These are phyloP conservation scores for Vaccinium vitisidaea DNA, from an alignment of 148 eudicot species.

Conservation along the genomic window DNA sequence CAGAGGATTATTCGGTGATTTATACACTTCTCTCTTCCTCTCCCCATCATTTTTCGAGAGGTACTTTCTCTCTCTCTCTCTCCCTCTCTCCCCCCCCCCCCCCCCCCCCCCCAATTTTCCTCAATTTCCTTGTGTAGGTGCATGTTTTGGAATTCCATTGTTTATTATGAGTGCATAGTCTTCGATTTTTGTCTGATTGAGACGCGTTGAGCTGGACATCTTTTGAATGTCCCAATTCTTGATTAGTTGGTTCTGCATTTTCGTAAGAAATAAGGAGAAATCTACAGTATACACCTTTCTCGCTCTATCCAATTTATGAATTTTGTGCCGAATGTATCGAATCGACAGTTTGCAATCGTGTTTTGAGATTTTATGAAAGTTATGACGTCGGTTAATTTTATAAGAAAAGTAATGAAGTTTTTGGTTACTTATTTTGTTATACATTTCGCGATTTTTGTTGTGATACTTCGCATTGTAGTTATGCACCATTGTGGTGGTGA, in stretches of 20 bases:
- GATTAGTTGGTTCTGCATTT: not conserved
- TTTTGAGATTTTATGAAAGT: not conserved
- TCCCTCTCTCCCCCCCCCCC: not conserved
- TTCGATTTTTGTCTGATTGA: too few species aligned
- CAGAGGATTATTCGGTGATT: constrained; percentile 15
- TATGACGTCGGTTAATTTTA: not conserved
- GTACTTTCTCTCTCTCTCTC: constrained; percentile 6
- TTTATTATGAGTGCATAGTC: not conserved
- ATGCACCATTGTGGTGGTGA: not conserved
- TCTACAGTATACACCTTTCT: too few species aligned
- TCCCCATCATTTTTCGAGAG: not conserved
- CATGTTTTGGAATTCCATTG: not conserved
- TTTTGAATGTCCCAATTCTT: not conserved
- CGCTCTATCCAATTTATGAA: too few species aligned
- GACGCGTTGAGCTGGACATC: not conserved
- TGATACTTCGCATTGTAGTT: not conserved
- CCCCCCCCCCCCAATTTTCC: not conserved
- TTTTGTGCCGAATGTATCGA: not conserved
- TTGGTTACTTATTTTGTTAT: not conserved
- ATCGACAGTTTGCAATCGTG: not conserved
- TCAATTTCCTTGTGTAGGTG: not conserved
- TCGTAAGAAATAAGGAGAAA: not conserved
- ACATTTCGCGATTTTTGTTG: not conserved
- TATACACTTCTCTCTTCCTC: constrained; percentile 1
- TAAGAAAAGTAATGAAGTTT: not conserved